Evolutionary conservation across 2,329 filamentous ascomycete genomes (phyloP).

Genomic region (Colletotrichum tanaceti): DNA sequence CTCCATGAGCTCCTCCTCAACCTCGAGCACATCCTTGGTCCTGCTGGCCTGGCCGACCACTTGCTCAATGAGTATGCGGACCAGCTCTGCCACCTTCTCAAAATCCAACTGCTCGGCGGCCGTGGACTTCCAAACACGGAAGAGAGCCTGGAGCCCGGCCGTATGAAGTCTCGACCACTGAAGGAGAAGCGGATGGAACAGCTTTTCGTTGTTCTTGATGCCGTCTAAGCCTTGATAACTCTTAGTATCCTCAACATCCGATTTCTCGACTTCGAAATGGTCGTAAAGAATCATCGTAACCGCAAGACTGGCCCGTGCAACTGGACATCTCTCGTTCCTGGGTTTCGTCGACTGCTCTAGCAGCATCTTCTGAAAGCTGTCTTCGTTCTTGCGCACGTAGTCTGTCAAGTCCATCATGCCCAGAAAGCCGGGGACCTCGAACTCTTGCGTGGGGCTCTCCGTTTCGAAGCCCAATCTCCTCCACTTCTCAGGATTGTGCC

Average conservation of each 20-base stretch:
- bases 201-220: constrained; percentile 81
- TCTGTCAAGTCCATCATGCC: constrained; percentile 98
- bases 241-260: constrained; percentile 81
- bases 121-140: constrained; percentile 92
- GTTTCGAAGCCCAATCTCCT: constrained; percentile 89
- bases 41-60: constrained; percentile 85
- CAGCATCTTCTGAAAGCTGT: constrained; percentile 90
- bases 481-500: constrained; percentile 93
- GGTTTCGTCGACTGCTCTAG: constrained; percentile 86
- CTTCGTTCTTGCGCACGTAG: constrained; percentile 91
- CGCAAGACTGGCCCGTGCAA: constrained; percentile 86
- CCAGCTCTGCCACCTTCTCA: constrained; percentile 90
- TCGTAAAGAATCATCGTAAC: constrained; percentile 92
- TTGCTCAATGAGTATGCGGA: constrained; percentile 89
- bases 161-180: constrained; percentile 95
- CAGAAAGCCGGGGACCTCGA: constrained; percentile 85
- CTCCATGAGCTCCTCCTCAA: constrained; percentile 88
- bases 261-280: constrained; percentile 92
- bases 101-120: constrained; percentile 88
- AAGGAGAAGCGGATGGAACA: constrained; percentile 87
- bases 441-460: constrained; percentile 87
- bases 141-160: constrained; percentile 85
- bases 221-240: constrained; percentile 80
- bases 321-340: constrained; percentile 79
- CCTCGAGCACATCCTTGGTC: constrained; percentile 84